These are phyloP conservation scores for Yamadazyma dendronema DNA, from an alignment of 1,139 yeast genomes.

Conservation along the genomic window DNA sequence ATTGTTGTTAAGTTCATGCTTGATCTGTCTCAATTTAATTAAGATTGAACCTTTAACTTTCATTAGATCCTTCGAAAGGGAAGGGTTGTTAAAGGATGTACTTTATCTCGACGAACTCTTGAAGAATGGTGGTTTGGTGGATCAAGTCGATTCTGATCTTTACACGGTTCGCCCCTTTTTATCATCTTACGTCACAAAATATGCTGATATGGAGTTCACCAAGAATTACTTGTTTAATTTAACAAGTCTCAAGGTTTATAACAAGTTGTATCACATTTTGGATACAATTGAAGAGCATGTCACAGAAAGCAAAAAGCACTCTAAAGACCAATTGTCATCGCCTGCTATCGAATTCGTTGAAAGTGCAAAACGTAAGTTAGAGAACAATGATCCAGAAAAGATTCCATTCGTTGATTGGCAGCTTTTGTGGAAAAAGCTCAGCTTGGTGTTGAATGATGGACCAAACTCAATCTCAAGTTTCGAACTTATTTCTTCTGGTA, in stretches of 20 bases:
- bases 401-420: slow-evolving; percentile 41
- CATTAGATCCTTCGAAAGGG: slow-evolving; percentile 57
- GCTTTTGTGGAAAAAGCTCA: slow-evolving; percentile 46
- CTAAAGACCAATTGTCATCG: too few species aligned
- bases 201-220: slow-evolving; percentile 32
- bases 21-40: slow-evolving; percentile 14
- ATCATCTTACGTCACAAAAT: slow-evolving; percentile 25
- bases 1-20: slow-evolving; percentile 12
- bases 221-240: slow-evolving; percentile 27
- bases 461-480: slow-evolving; percentile 55
- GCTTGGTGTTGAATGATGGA: slow-evolving; percentile 22
- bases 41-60: slow-evolving; percentile 18
- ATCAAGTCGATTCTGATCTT: slow-evolving; percentile 8
- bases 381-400: slow-evolving; percentile 10
- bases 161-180: slow-evolving; percentile 12
- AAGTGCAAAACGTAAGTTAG: slow-evolving; percentile 17
- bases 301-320: slow-evolving; percentile 15
- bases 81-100: slow-evolving; percentile 67
- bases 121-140: slow-evolving; percentile 8
- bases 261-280: slow-evolving; percentile 19
- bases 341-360: slow-evolving; percentile 19
- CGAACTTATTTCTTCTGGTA: slow-evolving; percentile 71
- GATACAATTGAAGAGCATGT: slow-evolving; percentile 22
- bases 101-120: slow-evolving; percentile 20
- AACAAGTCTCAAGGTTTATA: slow-evolving; percentile 20